Percentiles rank a stretch among this genome's conserved stretches.
These are phyloP conservation scores for Platanus orientalis DNA, from an alignment of 164 flowering plant genomes.

Conservation along the genomic window DNA sequence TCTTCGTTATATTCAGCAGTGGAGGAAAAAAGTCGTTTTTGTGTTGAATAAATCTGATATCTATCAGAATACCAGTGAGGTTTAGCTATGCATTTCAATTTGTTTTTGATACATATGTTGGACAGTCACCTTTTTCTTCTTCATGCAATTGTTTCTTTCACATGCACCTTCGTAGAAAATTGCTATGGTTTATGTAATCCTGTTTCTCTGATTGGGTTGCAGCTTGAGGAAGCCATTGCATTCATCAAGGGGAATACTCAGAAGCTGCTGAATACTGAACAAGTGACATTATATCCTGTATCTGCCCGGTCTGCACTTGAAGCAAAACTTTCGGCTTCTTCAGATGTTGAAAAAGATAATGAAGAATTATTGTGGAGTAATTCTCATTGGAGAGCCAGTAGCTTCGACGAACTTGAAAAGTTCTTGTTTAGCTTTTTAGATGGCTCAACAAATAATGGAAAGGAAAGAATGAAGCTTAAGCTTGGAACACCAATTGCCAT, in stretches of 20 bases:
- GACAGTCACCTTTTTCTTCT: not conserved
- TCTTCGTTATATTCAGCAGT: conserved; percentile 87
- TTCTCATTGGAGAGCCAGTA: conserved; percentile 35
- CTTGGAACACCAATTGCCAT: conserved; percentile 84
- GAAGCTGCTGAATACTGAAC: conserved; percentile 69
- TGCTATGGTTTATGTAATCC: conserved; percentile 1
- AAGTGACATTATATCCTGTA: conserved; percentile 70
- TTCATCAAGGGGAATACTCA: conserved; percentile 65
- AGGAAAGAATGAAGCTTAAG: conserved; percentile 87
- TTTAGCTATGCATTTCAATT: conserved; percentile 19
- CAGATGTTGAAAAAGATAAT: conserved; percentile 18
- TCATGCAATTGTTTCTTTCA: not conserved
- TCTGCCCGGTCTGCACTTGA: conserved; percentile 88
- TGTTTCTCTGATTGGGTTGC: conserved; percentile 23
- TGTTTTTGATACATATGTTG: not conserved
- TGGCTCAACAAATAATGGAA: conserved; percentile 67
- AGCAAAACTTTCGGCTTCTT: conserved; percentile 54
- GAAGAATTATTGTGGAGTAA: conserved; percentile 19
- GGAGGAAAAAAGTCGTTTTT: conserved; percentile 93
- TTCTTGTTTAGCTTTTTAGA: conserved; percentile 83
- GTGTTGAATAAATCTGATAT: conserved; percentile 88
- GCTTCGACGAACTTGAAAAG: conserved; percentile 65
- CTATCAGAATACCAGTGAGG: conserved; percentile 68
- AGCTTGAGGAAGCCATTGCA: conserved; percentile 87
- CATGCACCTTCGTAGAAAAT: not conserved